phyloP scores from a whole-genome alignment of 2,329 filamentous ascomycete species.

The Didymellaceae sp. region DNA sequence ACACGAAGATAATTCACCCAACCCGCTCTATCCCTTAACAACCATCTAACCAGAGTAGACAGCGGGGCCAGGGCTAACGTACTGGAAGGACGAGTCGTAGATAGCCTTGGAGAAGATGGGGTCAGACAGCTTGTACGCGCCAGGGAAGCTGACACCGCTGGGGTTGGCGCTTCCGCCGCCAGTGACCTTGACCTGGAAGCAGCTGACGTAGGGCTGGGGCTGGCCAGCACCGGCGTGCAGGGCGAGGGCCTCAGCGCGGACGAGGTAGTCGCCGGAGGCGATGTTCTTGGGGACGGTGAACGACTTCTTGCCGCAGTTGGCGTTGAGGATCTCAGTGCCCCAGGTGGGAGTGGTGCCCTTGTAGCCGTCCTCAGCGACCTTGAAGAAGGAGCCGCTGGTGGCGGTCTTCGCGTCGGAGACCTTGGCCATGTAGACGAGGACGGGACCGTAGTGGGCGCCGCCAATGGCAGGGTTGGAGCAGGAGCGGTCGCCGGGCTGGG shows the following conservation, averaged over 20 bases:
- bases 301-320: conserved; percentile 47
- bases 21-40: not conserved
- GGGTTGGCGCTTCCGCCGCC: conserved; percentile 44
- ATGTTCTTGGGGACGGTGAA: conserved; percentile 46
- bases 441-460: conserved; percentile 48
- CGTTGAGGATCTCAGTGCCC: conserved; percentile 49
- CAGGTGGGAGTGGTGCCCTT: conserved; percentile 44
- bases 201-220: conserved; percentile 45
- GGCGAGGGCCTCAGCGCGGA: conserved; percentile 44
- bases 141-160: conserved; percentile 43
- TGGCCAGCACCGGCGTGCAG: conserved; percentile 42
- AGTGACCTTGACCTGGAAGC: conserved; percentile 49
- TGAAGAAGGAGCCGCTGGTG: conserved; percentile 43
- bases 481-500: conserved; percentile 40
- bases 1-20: not conserved
- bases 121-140: conserved; percentile 43
- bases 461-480: conserved; percentile 46
- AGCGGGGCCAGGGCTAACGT: conserved; percentile 43
- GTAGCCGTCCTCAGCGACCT: conserved; percentile 48
- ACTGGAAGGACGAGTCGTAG: conserved; percentile 44
- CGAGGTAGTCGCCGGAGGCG: conserved; percentile 43
- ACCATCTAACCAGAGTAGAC: conserved; percentile 39
- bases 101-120: conserved; percentile 44
- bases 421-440: conserved; percentile 49
- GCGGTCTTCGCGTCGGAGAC: conserved; percentile 45